Evolutionary conservation across 495 filamentous ascomycete species (phyloP).

Genomic region (Aspergillus biplanus): DNA sequence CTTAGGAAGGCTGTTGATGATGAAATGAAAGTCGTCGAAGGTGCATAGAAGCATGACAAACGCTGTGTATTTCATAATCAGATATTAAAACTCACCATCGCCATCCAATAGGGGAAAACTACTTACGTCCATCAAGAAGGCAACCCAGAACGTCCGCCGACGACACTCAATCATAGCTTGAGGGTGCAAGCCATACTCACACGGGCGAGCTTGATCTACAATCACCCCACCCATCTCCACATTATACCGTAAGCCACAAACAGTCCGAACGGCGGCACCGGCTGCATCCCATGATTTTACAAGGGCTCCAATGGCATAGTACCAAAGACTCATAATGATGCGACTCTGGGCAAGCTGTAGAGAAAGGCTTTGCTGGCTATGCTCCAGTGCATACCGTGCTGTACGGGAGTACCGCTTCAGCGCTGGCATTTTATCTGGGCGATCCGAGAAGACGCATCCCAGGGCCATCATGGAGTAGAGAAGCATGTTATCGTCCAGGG

Average conservation of each 20-base stretch:
- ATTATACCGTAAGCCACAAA: conserved; percentile 60
- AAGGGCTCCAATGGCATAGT: conserved; percentile 58
- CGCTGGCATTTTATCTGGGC: conserved; percentile 48
- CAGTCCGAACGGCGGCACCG: conserved; percentile 61
- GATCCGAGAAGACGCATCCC: conserved; percentile 60
- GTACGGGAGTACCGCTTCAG: conserved; percentile 58
- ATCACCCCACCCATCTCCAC: conserved; percentile 59
- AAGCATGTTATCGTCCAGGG: conserved; percentile 69
- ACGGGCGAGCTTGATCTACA: conserved; percentile 43
- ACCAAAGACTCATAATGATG: conserved; percentile 65
- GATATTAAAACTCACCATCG: conserved; percentile 6
- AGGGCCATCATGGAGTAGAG: conserved; percentile 67
- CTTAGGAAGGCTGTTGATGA: conserved; percentile 64
- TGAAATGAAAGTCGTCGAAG: conserved; percentile 40
- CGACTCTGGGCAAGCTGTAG: conserved; percentile 66
- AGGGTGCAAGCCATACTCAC: conserved; percentile 61
- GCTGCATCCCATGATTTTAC: conserved; percentile 62
- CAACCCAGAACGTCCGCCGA: conserved; percentile 69
- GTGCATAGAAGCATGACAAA: conserved; percentile 59
- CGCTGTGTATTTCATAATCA: conserved; percentile 38
- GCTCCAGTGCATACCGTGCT: conserved; percentile 60
- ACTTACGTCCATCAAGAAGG: conserved; percentile 64
- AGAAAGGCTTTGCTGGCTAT: conserved; percentile 51
- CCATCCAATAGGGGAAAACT: neutral
- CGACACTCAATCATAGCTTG: conserved; percentile 65